phyloP scores from a whole-genome alignment of 2,329 filamentous ascomycete genomes.

The Aspergillus pseudoviridinutans region DNA sequence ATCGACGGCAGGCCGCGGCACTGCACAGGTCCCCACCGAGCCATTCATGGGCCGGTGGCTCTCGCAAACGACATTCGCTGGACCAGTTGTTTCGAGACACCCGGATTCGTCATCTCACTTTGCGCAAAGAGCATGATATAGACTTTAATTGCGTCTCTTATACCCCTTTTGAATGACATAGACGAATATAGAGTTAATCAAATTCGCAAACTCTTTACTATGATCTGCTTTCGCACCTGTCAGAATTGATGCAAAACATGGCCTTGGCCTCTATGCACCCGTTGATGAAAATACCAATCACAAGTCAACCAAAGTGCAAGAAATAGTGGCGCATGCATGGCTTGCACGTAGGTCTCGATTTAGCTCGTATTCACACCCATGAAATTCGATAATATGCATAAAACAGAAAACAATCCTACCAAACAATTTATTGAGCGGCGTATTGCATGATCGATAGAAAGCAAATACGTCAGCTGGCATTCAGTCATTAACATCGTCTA shows the following conservation, averaged over 20 bases:
- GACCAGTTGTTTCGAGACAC: neutral
- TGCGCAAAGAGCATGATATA: neutral
- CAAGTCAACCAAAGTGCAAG: neutral
- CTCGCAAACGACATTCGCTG: neutral
- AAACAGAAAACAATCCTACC: neutral
- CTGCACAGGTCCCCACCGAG: neutral
- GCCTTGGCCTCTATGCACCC: neutral
- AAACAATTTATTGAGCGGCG: neutral
- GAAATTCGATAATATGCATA: neutral
- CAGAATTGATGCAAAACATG: neutral
- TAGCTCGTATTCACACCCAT: too few relatives aligned
- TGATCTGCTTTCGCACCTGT: neutral
- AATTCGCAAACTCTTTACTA: neutral
- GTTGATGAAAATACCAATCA: neutral
- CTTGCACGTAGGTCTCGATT: neutral
- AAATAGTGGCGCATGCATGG: constrained; percentile 3
- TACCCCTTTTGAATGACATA: neutral
- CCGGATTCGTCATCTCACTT: neutral
- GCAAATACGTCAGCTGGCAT: neutral
- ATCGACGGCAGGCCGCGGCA: neutral
- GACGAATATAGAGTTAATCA: neutral
- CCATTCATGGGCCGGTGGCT: neutral
- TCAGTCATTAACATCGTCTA: neutral
- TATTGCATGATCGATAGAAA: neutral
- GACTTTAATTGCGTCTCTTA: neutral